Conservation (phyloP, 495 filamentous ascomycete species). For the Lasiosphaeris hirsuta region DNA sequence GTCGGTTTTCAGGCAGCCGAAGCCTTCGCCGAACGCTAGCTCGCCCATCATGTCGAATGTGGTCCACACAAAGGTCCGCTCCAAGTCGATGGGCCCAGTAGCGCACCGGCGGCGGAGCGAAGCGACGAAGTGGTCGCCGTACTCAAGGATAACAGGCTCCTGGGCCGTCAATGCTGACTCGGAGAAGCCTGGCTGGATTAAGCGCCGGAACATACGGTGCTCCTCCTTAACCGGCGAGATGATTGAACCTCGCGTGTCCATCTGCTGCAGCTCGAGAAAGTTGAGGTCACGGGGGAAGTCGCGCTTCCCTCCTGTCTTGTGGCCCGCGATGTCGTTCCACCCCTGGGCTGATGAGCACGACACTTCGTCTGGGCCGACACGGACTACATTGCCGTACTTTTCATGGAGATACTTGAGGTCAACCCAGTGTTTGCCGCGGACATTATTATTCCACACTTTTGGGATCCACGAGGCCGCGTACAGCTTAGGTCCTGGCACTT, state of each 20-base stretch:
- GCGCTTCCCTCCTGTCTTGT: not conserved
- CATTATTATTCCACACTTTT: not conserved
- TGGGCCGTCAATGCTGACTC: conserved; percentile 42
- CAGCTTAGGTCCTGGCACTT: not conserved
- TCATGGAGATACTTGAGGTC: conserved; percentile 4
- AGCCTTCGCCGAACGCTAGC: conserved; percentile 54
- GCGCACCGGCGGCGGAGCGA: conserved; percentile 22
- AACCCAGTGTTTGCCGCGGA: conserved; percentile 1
- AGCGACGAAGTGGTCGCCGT: conserved; percentile 47
- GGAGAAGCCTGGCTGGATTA: conserved; percentile 50
- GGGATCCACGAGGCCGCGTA: conserved; percentile 1
- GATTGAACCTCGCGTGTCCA: not conserved
- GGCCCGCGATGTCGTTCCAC: conserved; percentile 54
- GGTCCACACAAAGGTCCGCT: conserved; percentile 52
- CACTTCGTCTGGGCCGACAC: conserved; percentile 38
- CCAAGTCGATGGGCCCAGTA: conserved; percentile 33
- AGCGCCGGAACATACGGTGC: conserved; percentile 42
- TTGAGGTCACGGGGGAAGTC: conserved; percentile 25
- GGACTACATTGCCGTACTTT: conserved; percentile 7
- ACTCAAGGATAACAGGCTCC: conserved; percentile 35
- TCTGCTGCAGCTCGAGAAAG: conserved; percentile 15
- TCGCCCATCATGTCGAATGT: conserved; percentile 64
- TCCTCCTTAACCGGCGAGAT: conserved; percentile 3
- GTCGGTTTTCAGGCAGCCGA: conserved; percentile 44
- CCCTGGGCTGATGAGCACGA: conserved; percentile 52